Conservation (phyloP, 2,329 filamentous ascomycete species). For the Phialophora verrucosa region DNA sequence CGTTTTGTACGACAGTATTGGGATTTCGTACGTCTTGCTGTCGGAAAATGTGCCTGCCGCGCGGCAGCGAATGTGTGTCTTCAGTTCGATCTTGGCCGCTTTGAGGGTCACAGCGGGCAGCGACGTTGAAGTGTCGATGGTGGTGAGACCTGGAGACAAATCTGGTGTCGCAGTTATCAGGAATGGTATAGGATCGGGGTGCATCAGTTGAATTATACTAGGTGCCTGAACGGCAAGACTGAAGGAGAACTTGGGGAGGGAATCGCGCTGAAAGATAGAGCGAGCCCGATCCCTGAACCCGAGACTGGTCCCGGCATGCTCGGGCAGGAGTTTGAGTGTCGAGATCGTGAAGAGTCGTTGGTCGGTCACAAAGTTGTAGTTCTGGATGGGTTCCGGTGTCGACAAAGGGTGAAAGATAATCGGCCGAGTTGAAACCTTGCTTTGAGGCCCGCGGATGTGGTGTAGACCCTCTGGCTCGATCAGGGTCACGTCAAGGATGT, state of each 20-base stretch:
- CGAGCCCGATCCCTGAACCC: conserved; percentile 32
- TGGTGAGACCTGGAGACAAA: conserved; percentile 21
- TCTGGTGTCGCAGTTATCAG: conserved; percentile 27
- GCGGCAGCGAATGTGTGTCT: conserved; percentile 27
- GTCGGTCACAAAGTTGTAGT: conserved; percentile 23
- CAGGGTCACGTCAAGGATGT: conserved; percentile 34
- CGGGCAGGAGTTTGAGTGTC: conserved; percentile 31
- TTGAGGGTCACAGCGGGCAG: conserved; percentile 24
- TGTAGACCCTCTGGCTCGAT: conserved; percentile 35
- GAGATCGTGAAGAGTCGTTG: conserved; percentile 29
- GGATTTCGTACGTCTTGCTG: conserved; percentile 29
- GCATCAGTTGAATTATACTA: conserved; percentile 30
- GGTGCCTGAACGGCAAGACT: conserved; percentile 30
- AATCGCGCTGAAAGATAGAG: conserved; percentile 34
- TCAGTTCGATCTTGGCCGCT: conserved; percentile 29
- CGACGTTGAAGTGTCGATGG: conserved; percentile 26
- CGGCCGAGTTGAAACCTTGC: conserved; percentile 27
- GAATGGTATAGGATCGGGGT: conserved; percentile 30
- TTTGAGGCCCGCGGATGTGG: conserved; percentile 29
- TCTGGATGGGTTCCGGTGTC: conserved; percentile 33
- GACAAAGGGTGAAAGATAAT: conserved; percentile 34
- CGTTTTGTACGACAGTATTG: conserved; percentile 7
- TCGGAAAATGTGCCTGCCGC: conserved; percentile 27
- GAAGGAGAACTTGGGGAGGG: conserved; percentile 34
- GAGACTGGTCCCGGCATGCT: conserved; percentile 29